Percentiles rank a stretch among this genome's conserved stretches.
Evolutionary conservation across 768 basidiomycete genomes (phyloP).

Genomic region (Exidia glandulosa): DNA sequence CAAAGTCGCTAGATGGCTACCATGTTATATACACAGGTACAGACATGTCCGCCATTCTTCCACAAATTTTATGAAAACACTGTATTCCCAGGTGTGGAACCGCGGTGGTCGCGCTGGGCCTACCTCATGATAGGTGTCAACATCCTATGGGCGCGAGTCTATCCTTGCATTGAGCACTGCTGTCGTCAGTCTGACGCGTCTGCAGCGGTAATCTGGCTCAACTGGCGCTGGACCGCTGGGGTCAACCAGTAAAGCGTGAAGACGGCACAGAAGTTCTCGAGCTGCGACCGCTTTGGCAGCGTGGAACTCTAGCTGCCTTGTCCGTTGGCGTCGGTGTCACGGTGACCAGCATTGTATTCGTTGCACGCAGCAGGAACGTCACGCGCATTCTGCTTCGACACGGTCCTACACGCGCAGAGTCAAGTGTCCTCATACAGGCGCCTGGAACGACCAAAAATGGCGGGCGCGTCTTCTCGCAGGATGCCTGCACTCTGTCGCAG

Average conservation of each 20-base stretch:
- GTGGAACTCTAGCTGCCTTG: background rate
- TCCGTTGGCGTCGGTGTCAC: background rate
- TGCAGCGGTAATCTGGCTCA: background rate
- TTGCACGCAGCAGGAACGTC: background rate
- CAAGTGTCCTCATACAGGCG: background rate
- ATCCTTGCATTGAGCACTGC: background rate
- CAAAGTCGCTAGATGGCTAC: no score
- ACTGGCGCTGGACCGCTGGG: background rate
- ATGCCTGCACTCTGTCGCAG: background rate
- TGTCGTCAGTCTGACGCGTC: background rate
- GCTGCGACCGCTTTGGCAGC: background rate
- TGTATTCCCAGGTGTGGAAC: background rate
- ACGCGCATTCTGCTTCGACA: background rate
- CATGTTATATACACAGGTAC: no score
- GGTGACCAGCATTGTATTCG: background rate
- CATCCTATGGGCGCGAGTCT: background rate
- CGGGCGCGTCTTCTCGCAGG: background rate
- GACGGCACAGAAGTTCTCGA: background rate
- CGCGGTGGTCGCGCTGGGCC: background rate
- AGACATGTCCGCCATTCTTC: no score
- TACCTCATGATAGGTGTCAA: background rate
- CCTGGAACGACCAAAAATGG: background rate
- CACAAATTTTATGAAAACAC: background rate
- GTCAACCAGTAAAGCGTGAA: background rate
- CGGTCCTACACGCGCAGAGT: background rate